Evolutionary conservation across 345 rosid genomes (phyloP).

Genomic region (Angophora floribunda): DNA sequence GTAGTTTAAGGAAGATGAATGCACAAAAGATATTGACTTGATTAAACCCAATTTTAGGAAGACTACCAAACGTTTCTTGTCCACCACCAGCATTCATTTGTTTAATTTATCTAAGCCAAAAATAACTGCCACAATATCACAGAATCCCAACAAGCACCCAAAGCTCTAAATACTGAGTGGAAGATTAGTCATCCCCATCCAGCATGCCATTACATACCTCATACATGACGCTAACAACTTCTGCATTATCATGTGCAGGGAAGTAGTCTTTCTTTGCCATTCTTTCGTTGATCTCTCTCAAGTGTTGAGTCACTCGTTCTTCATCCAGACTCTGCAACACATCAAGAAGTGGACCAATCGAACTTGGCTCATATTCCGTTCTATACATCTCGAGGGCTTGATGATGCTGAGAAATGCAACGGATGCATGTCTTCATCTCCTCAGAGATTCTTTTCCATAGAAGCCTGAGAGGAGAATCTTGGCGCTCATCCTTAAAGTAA

Average conservation of each 20-base stretch:
- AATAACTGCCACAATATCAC: background rate
- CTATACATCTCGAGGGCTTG: constrained; percentile 75
- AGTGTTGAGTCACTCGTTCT: constrained; percentile 66
- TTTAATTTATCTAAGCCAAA: background rate
- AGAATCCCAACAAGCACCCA: background rate
- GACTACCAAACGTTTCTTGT: background rate
- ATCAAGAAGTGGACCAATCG: constrained; percentile 76
- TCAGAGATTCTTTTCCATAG: constrained; percentile 73
- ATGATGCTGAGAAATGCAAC: constrained; percentile 88
- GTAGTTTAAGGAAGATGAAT: background rate
- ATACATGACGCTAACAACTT: constrained; percentile 83
- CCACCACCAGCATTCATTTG: background rate
- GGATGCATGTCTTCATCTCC: constrained; percentile 69
- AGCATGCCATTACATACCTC: constrained; percentile 41
- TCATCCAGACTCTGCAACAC: constrained; percentile 69
- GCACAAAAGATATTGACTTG: background rate
- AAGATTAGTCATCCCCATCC: background rate
- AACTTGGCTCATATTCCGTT: constrained; percentile 55
- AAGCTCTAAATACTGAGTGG: background rate
- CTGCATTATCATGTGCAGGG: constrained; percentile 57
- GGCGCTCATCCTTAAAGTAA: constrained; percentile 59
- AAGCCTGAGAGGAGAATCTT: constrained; percentile 68
- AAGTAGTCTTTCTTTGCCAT: constrained; percentile 43
- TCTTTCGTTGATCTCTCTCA: constrained; percentile 56
- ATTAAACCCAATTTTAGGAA: background rate